phyloP scores from a whole-genome alignment of 441 rosid species.

The Omphalea diandra region DNA sequence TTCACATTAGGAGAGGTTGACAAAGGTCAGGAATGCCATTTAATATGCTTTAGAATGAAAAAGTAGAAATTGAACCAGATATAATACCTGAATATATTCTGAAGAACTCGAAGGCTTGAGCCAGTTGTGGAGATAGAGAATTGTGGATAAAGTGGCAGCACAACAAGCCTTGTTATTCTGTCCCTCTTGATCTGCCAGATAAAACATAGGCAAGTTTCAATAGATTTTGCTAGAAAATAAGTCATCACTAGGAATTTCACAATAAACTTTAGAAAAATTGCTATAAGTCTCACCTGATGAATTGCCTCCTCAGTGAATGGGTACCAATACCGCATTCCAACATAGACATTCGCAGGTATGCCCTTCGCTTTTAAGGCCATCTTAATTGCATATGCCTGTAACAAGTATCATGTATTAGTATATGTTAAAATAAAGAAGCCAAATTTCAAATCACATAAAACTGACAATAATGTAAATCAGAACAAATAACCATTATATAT shows the following conservation, averaged over 20 bases:
- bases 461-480: neutral
- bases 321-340: conserved; percentile 91
- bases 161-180: conserved; percentile 77
- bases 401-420: neutral
- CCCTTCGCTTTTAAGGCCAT: conserved; percentile 64
- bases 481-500: neutral
- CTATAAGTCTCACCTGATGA: conserved; percentile 53
- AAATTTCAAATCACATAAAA: neutral
- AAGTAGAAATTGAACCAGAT: conserved; percentile 14
- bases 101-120: conserved; percentile 83
- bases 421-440: neutral
- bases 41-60: neutral
- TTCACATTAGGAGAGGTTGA: conserved; percentile 16
- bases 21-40: conserved; percentile 14
- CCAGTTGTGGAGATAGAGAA: conserved; percentile 94
- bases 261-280: neutral
- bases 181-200: conserved; percentile 74
- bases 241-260: neutral
- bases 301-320: conserved; percentile 94
- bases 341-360: conserved; percentile 59
- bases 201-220: neutral
- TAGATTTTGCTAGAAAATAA: conserved; percentile 1
- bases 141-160: conserved; percentile 94
- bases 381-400: conserved; percentile 64
- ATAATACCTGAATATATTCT: conserved; percentile 61